These are phyloP conservation scores for Coleophoma eucalyptorum DNA, from an alignment of 2,329 filamentous ascomycete genomes.

Conservation along the genomic window DNA sequence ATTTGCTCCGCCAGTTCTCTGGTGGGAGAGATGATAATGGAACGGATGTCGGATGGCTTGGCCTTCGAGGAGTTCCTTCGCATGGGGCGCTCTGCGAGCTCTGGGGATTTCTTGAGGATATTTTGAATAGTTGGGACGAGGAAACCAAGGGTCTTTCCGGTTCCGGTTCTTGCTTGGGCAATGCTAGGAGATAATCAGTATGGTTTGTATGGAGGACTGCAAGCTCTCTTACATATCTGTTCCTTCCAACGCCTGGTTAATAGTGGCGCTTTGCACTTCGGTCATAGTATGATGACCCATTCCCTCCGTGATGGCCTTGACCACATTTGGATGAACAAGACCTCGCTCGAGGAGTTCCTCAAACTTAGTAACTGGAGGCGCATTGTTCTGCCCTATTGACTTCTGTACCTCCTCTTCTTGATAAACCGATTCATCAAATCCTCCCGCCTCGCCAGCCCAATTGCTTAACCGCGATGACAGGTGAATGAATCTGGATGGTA, in stretches of 20 bases:
- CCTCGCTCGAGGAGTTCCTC: constrained; percentile 23
- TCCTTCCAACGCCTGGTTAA: constrained; percentile 71
- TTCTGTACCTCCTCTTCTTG: background rate
- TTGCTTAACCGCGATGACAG: constrained; percentile 16
- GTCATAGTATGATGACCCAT: constrained; percentile 87
- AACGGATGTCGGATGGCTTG: constrained; percentile 57
- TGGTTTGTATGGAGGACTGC: background rate
- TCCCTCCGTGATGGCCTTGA: constrained; percentile 55
- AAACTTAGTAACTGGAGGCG: constrained; percentile 21
- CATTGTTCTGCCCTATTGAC: background rate
- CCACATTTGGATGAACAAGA: constrained; percentile 25
- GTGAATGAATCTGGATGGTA: constrained; percentile 23
- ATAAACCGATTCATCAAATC: constrained; percentile 1
- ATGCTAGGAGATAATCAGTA: constrained; percentile 48
- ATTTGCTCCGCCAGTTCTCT: constrained; percentile 82
- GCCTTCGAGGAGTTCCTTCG: constrained; percentile 27
- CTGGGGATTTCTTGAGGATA: constrained; percentile 59
- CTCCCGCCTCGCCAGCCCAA: constrained; percentile 7
- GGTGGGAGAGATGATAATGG: constrained; percentile 74
- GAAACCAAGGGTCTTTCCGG: constrained; percentile 94
- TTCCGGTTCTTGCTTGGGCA: constrained; percentile 94
- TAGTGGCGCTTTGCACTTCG: constrained; percentile 81
- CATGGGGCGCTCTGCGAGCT: constrained; percentile 48
- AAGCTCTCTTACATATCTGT: constrained; percentile 30
- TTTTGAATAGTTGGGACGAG: constrained; percentile 82